Base-by-base conservation (phyloP, 2,329 filamentous ascomycete genomes). In the Cladosporium sp. region DNA sequence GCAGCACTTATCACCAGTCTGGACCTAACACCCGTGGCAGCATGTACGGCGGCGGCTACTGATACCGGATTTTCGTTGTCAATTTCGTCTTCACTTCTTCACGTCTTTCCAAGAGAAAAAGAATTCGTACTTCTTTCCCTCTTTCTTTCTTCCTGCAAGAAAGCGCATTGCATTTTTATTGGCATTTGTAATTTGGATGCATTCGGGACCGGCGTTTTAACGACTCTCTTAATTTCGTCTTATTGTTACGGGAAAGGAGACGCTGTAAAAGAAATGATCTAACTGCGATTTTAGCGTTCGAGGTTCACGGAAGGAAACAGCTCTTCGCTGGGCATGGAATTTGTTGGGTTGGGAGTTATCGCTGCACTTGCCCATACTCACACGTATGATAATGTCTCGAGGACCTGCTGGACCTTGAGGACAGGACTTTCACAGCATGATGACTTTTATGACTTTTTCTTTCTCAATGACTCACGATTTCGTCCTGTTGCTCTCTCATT, bases 151-250 rank as follows among this genome's bases (percentile, higher is more conserved):
- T 47, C 8, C 34, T 15, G 28, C 19, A 47, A 25, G 52, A 55
- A 55, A 45, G 22, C 17, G 19, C 20, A 47, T 37, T 28, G 25
- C 39, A 44, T 54, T 17, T 10, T 54, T 20, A 45, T 88, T 92
- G 50, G 88, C 84, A 0, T 94, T 94, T 89, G 97, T 96, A 80
- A 89, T 82, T 95, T 52, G 93, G 93, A 78, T 36, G 47, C 47
- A 50, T 50, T n/a, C 24, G 47, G 47, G 42, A 45, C 17, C 17
- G 47, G 47, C 47, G 34, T 50, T 50, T 7, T 48, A 37, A 50
- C 47, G 47, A 50, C 20, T 50, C 6, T 50, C 47, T 50, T 50
- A 36, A 28, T 28, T 8, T 25, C 42, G 24, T n/a, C 28, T 32
- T 32, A 5, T 32, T 32, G 8, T 10, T 2, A 32, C 28, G 28